Conservation (phyloP, 768 basidiomycete species). For the Termitomyces sp. region DNA sequence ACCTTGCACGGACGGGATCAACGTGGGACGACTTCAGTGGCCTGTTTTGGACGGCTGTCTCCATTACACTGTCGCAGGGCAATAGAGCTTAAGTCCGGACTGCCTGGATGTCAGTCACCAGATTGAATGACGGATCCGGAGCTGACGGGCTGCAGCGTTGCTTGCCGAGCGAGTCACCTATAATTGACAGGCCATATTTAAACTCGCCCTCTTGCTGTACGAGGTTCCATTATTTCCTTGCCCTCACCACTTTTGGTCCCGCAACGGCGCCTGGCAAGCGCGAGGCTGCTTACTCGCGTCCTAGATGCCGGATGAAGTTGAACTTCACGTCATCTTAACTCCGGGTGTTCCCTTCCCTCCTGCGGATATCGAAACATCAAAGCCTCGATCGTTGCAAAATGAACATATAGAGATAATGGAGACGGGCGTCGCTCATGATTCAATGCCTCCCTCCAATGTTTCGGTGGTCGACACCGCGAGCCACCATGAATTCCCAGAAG, state of each 20-base stretch:
- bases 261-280: slow-evolving; percentile 2
- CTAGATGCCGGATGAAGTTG: slow-evolving; percentile 15
- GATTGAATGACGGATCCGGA: slow-evolving; percentile 3
- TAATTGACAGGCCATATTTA: slow-evolving; percentile 8
- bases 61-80: background rate
- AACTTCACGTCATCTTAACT: slow-evolving; percentile 7
- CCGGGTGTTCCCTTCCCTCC: background rate
- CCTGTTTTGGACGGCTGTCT: background rate
- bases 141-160: slow-evolving; percentile 1
- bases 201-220: background rate
- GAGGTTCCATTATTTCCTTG: background rate
- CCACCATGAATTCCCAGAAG: slow-evolving; percentile 20
- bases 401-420: background rate
- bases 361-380: background rate
- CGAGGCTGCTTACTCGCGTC: background rate
- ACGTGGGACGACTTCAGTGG: background rate
- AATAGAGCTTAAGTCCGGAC: background rate
- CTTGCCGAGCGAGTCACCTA: slow-evolving; percentile 4
- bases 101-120: background rate
- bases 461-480: slow-evolving; percentile 4
- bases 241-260: background rate
- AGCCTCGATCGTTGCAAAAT: slow-evolving; percentile 3
- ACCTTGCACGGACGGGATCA: background rate
- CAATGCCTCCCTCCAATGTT: slow-evolving; percentile 7
- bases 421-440: background rate